phyloP scores from a whole-genome alignment of 345 rosid genomes.

The Syzygium jambos region DNA sequence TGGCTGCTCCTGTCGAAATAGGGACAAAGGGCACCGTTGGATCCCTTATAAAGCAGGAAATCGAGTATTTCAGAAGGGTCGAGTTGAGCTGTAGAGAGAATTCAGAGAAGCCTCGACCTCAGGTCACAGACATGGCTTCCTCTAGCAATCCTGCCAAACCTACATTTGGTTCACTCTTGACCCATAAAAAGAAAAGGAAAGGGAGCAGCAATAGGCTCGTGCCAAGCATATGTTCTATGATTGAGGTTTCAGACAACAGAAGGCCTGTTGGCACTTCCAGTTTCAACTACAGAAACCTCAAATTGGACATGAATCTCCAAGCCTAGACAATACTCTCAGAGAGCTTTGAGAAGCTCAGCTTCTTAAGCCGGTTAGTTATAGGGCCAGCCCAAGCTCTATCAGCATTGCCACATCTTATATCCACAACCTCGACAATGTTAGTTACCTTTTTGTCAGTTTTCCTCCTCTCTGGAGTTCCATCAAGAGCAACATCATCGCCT shows the following conservation, averaged over 20 bases:
- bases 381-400: slow-evolving; percentile 80
- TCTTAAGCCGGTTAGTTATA: slow-evolving; percentile 66
- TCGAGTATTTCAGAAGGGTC: slow-evolving; percentile 36
- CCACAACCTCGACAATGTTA: slow-evolving; percentile 77
- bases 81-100: slow-evolving; percentile 20
- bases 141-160: slow-evolving; percentile 16
- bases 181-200: slow-evolving; percentile 46
- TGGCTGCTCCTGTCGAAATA: slow-evolving; percentile 37
- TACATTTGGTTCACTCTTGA: slow-evolving; percentile 7
- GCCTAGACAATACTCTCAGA: slow-evolving; percentile 57
- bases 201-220: slow-evolving; percentile 33
- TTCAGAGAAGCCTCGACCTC: slow-evolving; percentile 19
- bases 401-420: slow-evolving; percentile 74
- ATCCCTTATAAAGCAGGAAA: slow-evolving; percentile 48
- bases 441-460: slow-evolving; percentile 47
- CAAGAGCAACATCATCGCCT: slow-evolving; percentile 39
- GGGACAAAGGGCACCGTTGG: slow-evolving; percentile 57
- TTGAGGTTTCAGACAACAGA: slow-evolving; percentile 40
- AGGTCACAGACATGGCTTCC: slow-evolving; percentile 1
- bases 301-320: slow-evolving; percentile 39
- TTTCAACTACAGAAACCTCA: slow-evolving; percentile 40
- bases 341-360: slow-evolving; percentile 93
- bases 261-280: slow-evolving; percentile 27
- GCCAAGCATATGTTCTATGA: slow-evolving; percentile 48
- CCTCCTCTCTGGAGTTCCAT: slow-evolving; percentile 49